Conservation (phyloP, 345 rosid genomes). For the Draba incana region DNA sequence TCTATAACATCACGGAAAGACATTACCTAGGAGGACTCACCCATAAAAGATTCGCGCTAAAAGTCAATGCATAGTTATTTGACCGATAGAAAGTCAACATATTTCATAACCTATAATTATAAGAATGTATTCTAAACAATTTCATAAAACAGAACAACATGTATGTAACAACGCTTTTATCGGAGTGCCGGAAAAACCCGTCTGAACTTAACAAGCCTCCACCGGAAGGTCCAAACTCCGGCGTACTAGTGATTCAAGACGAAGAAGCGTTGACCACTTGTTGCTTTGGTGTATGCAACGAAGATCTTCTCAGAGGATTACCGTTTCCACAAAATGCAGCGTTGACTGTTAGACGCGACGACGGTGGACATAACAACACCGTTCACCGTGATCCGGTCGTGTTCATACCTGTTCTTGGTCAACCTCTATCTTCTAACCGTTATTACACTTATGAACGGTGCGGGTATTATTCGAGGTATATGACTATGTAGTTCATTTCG, state of each 20-base stretch:
- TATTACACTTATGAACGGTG: conserved; percentile 37
- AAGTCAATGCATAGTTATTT: conserved; percentile 2
- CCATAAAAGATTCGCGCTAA: too few species aligned
- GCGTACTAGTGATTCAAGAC: conserved; percentile 55
- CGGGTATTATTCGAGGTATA: conserved; percentile 26
- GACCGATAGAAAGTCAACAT: conserved; percentile 12
- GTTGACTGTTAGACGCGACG: conserved; percentile 25
- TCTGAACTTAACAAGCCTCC: background rate
- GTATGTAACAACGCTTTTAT: conserved; percentile 43
- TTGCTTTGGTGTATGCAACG: conserved; percentile 50
- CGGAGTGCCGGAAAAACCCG: conserved; percentile 48
- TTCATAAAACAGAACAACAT: background rate
- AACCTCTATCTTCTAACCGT: conserved; percentile 51
- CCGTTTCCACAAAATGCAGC: conserved; percentile 63
- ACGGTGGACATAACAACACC: conserved; percentile 3
- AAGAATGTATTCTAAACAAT: background rate
- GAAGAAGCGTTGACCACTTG: conserved; percentile 52
- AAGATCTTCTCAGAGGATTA: conserved; percentile 24
- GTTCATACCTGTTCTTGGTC: too few species aligned
- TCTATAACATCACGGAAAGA: too few species aligned
- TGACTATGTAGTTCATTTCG: background rate
- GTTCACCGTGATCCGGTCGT: conserved; percentile 22
- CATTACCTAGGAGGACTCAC: too few species aligned
- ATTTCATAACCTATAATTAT: background rate
- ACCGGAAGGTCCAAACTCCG: conserved; percentile 60